Percentiles rank a stretch among this genome's conserved stretches.
Evolutionary conservation across 2,329 filamentous ascomycete species (phyloP).

Genomic region (Pseudohalonectria lignicola): DNA sequence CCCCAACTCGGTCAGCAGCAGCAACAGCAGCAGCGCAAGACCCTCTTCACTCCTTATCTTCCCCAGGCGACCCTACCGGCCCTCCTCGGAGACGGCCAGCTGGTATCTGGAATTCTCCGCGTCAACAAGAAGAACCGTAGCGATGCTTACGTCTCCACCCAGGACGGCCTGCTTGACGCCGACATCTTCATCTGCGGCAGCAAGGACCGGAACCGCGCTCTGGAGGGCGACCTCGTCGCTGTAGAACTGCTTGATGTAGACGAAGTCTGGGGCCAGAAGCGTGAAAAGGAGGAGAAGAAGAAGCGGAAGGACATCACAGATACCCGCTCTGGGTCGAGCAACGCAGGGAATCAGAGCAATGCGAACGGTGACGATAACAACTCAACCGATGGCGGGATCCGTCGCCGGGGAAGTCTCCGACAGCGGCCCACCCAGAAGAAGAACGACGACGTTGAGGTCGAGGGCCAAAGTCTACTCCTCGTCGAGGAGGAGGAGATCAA

Average conservation of each 20-base stretch:
- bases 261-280: conserved; percentile 97
- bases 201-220: conserved; percentile 93
- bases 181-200: conserved; percentile 99
- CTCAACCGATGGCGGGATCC: conserved; percentile 70
- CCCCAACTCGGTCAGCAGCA: conserved; percentile 55
- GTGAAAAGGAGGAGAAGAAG: conserved; percentile 99
- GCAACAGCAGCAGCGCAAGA: conserved; percentile 89
- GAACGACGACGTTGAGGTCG: conserved; percentile 98
- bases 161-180: conserved; percentile 77
- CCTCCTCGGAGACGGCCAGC: conserved; percentile 79
- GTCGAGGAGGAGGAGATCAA: conserved; percentile 99
- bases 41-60: conserved; percentile 93
- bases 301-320: conserved; percentile 99
- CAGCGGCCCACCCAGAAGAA: conserved; percentile 99
- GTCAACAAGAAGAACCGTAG: conserved; percentile 99
- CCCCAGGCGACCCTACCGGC: conserved; percentile 90
- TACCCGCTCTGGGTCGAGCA: conserved; percentile 66
- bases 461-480: conserved; percentile 90
- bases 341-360: conserved; percentile 55
- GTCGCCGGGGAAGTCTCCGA: conserved; percentile 85
- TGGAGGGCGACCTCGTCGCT: conserved; percentile 92
- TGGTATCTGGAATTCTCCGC: conserved; percentile 90
- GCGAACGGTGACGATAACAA: conserved; percentile 50
- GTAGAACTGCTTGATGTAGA: conserved; percentile 95
- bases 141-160: conserved; percentile 92